Evolutionary conservation across 1,284 basidiomycete species (phyloP).

Genomic region (Coriolopsis trogii): DNA sequence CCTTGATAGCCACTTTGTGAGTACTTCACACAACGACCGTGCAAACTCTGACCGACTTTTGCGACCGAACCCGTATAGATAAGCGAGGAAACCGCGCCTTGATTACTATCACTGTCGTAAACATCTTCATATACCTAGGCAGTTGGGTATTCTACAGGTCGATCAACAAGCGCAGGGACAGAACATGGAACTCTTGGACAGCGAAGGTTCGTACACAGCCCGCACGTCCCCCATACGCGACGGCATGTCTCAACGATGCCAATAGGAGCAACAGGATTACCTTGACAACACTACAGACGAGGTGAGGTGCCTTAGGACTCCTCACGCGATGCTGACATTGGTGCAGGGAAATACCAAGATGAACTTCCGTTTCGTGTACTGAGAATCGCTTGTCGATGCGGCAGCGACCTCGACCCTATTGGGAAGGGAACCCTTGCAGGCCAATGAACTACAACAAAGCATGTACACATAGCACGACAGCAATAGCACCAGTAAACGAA

Average conservation of each 20-base stretch:
- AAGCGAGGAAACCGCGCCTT: slow-evolving; percentile 42
- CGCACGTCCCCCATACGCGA: too few relatives aligned
- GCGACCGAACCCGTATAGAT: slow-evolving; percentile 35
- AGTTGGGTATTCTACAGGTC: slow-evolving; percentile 59
- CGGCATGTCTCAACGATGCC: too few relatives aligned
- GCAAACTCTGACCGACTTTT: too few relatives aligned
- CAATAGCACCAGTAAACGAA: too few relatives aligned
- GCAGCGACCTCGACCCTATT: too few relatives aligned
- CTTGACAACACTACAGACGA: slow-evolving; percentile 58
- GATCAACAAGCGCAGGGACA: slow-evolving; percentile 53
- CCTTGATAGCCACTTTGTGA: slow-evolving; percentile 47
- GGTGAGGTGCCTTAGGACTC: slow-evolving; percentile 6
- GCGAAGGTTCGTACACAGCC: slow-evolving; percentile 45
- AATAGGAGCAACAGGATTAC: slow-evolving; percentile 59
- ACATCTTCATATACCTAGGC: slow-evolving; percentile 50
- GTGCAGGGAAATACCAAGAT: slow-evolving; percentile 51
- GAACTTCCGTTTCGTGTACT: slow-evolving; percentile 65
- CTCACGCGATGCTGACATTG: not conserved
- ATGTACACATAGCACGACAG: too few relatives aligned
- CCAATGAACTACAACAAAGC: too few relatives aligned
- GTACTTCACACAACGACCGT: too few relatives aligned
- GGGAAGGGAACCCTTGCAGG: too few relatives aligned
- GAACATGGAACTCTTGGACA: slow-evolving; percentile 56
- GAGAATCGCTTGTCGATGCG: slow-evolving; percentile 19
- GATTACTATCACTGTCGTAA: slow-evolving; percentile 39